Evolutionary conservation across 148 eudicot genomes (phyloP), one percentile per base, ranked within the genome.

Genomic region (Arctostaphylos glauca): DNA sequence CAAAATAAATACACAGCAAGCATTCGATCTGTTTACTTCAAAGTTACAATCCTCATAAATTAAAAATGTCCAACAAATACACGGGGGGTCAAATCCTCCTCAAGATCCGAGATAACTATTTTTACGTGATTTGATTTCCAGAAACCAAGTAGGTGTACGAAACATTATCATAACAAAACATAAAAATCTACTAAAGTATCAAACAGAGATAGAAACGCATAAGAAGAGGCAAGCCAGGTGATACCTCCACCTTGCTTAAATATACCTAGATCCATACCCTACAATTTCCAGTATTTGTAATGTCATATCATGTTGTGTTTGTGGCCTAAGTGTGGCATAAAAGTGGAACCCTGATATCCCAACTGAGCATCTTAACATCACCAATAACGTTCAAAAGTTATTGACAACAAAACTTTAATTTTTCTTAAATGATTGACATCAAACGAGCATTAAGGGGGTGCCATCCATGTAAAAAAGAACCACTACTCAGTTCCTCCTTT

Each of bases 211-310:
- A 64, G 25, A 41, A 9, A 23, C 14, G 70, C 8, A 64, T 23
- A 5, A 64, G 70, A 64, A 0, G 70, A 64, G 70, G 43, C 14
- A 3, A 21, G 31, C 21, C 67, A 60, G 70, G 6, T 23, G 70
- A 64, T 14, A 25, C 70, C 70, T 64, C 70, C 70, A 64, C 70
- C 70, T 64, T 62, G 67, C 31, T 21, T 62, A 62, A 62, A 62
- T 62, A 62, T 21, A 62, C 12, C 41, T 21, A 64, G 70, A 64
- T 64, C 43, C 43, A 64, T 64, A 64, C 41, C 70, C 70, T 62
- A 7, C 67, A 62, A 21, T 21, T 62, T 62, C 8, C 67, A 62
- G 67, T 25, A 62, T 21, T 3, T 31, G 21, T n/a, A 3, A 21
- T 62, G 10, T 21, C 67, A 7, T 62, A 21, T 62, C 67, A 62